Conservation (phyloP, 1,284 basidiomycete species). For the Malassezia psittaci region DNA sequence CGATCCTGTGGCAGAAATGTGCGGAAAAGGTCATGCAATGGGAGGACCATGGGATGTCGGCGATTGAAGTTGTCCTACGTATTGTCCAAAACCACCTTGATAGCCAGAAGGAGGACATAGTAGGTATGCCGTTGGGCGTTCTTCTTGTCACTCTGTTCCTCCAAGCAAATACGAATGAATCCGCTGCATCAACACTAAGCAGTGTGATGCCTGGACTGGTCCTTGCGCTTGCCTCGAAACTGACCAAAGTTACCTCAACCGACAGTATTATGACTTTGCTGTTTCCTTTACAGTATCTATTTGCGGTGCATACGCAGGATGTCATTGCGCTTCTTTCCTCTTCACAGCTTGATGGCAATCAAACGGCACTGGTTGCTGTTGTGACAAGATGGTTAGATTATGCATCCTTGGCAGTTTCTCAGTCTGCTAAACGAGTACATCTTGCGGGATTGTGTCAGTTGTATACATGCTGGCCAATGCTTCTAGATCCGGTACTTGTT, state of each 20-base stretch:
- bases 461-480: conserved; percentile 59
- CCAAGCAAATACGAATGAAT: conserved; percentile 62
- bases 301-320: conserved; percentile 53
- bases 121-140: conserved; percentile 82
- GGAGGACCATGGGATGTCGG: conserved; percentile 11
- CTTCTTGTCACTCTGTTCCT: conserved; percentile 84
- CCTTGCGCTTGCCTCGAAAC: conserved; percentile 67
- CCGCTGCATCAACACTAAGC: conserved; percentile 34
- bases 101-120: conserved; percentile 52
- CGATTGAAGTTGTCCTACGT: conserved; percentile 29
- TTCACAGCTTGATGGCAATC: background rate
- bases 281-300: conserved; percentile 82
- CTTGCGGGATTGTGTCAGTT: conserved; percentile 70
- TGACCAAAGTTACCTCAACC: conserved; percentile 71
- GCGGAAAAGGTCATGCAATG: conserved; percentile 64
- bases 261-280: conserved; percentile 71
- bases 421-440: conserved; percentile 57
- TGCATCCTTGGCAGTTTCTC: conserved; percentile 82
- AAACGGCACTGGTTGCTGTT: conserved; percentile 64
- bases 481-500: conserved; percentile 61
- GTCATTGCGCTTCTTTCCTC: conserved; percentile 38
- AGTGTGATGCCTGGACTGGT: conserved; percentile 76
- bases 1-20: conserved; percentile 75
- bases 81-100: conserved; percentile 32
- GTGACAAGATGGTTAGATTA: conserved; percentile 86